Conservation (phyloP, 352 stramenopile species). For the Pythium utonaiense region DNA sequence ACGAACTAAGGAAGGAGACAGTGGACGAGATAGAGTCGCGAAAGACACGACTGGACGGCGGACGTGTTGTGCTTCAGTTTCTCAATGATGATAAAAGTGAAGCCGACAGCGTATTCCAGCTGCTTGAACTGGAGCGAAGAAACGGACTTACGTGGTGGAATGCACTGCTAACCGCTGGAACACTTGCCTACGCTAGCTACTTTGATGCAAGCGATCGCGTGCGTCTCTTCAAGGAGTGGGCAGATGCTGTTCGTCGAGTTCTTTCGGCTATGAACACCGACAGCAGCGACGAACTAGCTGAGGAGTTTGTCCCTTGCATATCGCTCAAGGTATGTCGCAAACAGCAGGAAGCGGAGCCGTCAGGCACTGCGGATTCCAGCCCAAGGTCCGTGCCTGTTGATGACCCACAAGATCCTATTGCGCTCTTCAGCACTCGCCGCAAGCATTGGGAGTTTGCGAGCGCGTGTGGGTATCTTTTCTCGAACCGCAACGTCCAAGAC, state of each 20-base stretch:
- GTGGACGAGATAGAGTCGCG: conserved; percentile 38
- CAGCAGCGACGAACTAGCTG: background rate
- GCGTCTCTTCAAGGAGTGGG: conserved; percentile 24
- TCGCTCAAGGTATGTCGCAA: background rate
- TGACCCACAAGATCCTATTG: background rate
- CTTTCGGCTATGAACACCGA: background rate
- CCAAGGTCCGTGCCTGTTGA: background rate
- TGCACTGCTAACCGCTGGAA: conserved; percentile 40
- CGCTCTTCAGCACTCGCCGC: background rate
- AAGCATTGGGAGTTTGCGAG: conserved; percentile 31
- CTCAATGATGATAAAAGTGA: conserved; percentile 34
- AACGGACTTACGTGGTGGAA: conserved; percentile 48
- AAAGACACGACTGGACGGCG: conserved; percentile 26
- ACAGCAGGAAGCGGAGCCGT: background rate
- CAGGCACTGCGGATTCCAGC: background rate
- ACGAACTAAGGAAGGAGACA: conserved; percentile 28
- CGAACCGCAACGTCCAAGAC: conserved; percentile 39
- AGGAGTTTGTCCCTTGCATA: conserved; percentile 6
- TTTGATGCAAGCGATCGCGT: conserved; percentile 18
- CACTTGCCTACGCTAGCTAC: conserved; percentile 32
- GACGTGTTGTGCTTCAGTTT: conserved; percentile 30
- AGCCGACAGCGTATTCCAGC: conserved; percentile 13
- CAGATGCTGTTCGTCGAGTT: background rate
- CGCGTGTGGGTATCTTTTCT: conserved; percentile 35
- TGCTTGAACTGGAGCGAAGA: conserved; percentile 17